phyloP scores from a whole-genome alignment of 306 rosid species.

The Dryas octopetala region DNA sequence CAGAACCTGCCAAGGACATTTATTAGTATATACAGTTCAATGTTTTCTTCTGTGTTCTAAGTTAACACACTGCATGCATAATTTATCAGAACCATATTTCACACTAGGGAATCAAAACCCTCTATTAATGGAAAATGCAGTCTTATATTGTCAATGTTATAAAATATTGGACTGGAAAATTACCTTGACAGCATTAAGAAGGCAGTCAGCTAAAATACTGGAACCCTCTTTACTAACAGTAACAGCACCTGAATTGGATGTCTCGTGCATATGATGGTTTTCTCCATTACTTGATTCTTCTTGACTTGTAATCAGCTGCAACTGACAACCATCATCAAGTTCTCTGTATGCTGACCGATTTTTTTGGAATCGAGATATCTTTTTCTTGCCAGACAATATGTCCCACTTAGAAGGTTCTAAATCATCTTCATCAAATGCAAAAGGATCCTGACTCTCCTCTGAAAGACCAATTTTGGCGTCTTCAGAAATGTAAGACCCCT shows the following conservation, averaged over 20 bases:
- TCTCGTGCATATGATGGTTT: conserved; percentile 36
- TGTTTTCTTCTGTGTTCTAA: not conserved
- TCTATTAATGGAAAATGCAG: not conserved
- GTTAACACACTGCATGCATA: no score
- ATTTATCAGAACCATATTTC: not conserved
- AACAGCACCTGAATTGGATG: conserved; percentile 32
- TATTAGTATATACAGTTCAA: not conserved
- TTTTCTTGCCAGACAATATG: conserved; percentile 65
- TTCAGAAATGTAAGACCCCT: conserved; percentile 26
- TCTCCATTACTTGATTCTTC: conserved; percentile 54
- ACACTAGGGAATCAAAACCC: not conserved
- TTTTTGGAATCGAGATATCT: conserved; percentile 37
- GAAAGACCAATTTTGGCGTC: conserved; percentile 36
- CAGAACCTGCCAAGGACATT: conserved; percentile 65
- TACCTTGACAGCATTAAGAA: conserved; percentile 81
- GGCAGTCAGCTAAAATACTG: conserved; percentile 75
- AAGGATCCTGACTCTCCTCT: conserved; percentile 78
- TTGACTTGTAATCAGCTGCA: conserved; percentile 43
- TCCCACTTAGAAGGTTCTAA: conserved; percentile 90
- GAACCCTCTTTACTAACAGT: conserved; percentile 47
- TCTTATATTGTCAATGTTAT: not conserved
- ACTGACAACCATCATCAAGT: conserved; percentile 52
- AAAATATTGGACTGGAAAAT: conserved; percentile 21
- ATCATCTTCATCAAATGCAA: conserved; percentile 96
- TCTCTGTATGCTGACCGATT: conserved; percentile 35